Percentiles rank a stretch among this genome's conserved stretches.
Evolutionary conservation across 2,329 filamentous ascomycete species (phyloP).

Genomic region (Magnaporthiopsis rhizophila): DNA sequence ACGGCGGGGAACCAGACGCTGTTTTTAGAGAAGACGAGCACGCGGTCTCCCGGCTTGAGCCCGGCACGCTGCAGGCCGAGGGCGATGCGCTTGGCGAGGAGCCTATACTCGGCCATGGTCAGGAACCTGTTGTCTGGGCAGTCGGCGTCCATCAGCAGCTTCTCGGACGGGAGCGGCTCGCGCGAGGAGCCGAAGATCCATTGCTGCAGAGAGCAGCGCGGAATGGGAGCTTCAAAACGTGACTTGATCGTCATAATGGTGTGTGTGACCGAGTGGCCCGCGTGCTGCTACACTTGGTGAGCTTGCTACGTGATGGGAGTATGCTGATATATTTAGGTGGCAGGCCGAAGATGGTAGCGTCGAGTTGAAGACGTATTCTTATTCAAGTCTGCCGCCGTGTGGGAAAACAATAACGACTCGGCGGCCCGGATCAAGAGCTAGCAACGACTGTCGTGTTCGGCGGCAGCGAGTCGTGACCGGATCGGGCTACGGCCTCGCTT

Average conservation of each 20-base stretch:
- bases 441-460: not conserved
- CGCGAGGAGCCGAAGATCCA: constrained; percentile 46
- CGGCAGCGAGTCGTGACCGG: not conserved
- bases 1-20: constrained; percentile 64
- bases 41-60: constrained; percentile 58
- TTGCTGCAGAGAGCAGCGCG: constrained; percentile 42
- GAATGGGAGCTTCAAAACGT: constrained; percentile 35
- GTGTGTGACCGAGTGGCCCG: not conserved
- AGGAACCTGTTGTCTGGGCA: constrained; percentile 60
- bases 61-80: constrained; percentile 58
- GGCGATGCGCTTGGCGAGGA: constrained; percentile 66
- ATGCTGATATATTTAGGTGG: not conserved
- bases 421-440: not conserved
- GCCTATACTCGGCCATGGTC: constrained; percentile 55
- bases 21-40: constrained; percentile 68
- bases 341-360: not conserved
- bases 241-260: constrained; percentile 37
- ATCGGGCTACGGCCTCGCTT: not conserved
- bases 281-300: not conserved
- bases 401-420: not conserved
- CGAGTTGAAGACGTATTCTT: not conserved
- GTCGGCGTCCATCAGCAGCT: constrained; percentile 55
- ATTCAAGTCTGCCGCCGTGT: not conserved
- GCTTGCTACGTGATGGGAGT: not conserved
- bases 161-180: constrained; percentile 32